A percentile compares a stretch with the other conserved stretches of the same genome.
phyloP scores from a whole-genome alignment of 2,329 filamentous ascomycete genomes.

The Cladosporium sp. region DNA sequence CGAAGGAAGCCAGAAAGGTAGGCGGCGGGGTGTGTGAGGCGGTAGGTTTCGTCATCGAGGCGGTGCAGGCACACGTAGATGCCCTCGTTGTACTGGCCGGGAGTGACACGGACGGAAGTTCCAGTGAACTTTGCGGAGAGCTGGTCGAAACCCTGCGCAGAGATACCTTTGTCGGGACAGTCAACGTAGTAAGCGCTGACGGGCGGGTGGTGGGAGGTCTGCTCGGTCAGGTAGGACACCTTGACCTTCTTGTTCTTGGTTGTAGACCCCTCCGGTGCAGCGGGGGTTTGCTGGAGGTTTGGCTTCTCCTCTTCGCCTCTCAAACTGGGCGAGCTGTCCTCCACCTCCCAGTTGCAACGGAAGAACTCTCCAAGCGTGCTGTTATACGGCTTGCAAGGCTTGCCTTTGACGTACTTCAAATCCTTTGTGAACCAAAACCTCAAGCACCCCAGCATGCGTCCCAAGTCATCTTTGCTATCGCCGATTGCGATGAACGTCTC shows the following conservation, averaged over 20 bases:
- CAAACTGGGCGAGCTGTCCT: constrained; percentile 67
- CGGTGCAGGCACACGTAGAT: constrained; percentile 88
- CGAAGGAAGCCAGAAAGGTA: constrained; percentile 84
- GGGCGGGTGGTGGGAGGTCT: constrained; percentile 95
- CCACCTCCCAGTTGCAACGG: constrained; percentile 93
- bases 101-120: constrained; percentile 84
- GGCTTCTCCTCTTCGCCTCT: constrained; percentile 28
- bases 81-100: constrained; percentile 89
- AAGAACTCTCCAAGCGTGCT: constrained; percentile 97
- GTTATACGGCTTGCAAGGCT: constrained; percentile 98
- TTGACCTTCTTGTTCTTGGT: constrained; percentile 55
- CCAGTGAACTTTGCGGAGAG: constrained; percentile 97
- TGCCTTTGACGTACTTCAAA: constrained; percentile 97
- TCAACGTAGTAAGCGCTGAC: constrained; percentile 94
- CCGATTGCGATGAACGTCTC: constrained; percentile 84
- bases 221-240: constrained; percentile 92
- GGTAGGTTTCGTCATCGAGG: constrained; percentile 83
- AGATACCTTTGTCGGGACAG: constrained; percentile 85
- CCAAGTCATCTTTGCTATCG: constrained; percentile 84
- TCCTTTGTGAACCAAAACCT: constrained; percentile 99
- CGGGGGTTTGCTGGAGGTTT: constrained; percentile 15
- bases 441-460: constrained; percentile 90
- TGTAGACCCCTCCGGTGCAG: constrained; percentile 24
- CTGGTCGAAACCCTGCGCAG: constrained; percentile 89
- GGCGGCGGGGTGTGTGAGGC: constrained; percentile 90